phyloP scores from a whole-genome alignment of 306 rosid genomes.

The Rosa lucieae region DNA sequence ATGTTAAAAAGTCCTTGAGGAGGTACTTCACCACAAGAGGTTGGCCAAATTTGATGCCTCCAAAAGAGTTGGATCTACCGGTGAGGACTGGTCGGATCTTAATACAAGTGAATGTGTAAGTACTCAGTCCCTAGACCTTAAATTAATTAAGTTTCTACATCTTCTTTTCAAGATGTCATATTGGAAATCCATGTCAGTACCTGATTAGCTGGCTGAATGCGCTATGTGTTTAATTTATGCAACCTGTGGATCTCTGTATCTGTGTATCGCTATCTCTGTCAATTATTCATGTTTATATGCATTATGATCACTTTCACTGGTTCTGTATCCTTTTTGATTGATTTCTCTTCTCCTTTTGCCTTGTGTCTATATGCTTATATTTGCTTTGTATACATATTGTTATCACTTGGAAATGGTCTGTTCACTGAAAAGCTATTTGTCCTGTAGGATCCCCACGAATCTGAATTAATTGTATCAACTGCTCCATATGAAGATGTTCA shows the following conservation, averaged over 20 bases:
- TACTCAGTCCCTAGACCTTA: not conserved
- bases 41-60: constrained; percentile 65
- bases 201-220: not conserved
- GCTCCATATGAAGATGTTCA: constrained; percentile 47
- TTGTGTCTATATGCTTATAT: not conserved
- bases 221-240: not conserved
- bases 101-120: constrained; percentile 43
- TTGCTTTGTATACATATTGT: constrained; percentile 7
- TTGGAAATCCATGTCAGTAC: not conserved
- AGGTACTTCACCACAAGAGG: constrained; percentile 66
- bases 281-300: not conserved
- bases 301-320: not conserved
- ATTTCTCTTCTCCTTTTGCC: not conserved
- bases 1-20: constrained; percentile 67
- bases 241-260: not conserved
- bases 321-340: not conserved
- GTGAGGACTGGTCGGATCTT: constrained; percentile 54
- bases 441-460: constrained; percentile 55
- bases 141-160: not conserved
- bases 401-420: constrained; percentile 16
- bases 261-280: not conserved
- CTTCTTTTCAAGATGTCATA: not conserved
- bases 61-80: constrained; percentile 42
- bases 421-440: constrained; percentile 24
- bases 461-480: constrained; percentile 37